Conservation (phyloP, 1,284 basidiomycete genomes). For the Hypsizygus ulmarius region DNA sequence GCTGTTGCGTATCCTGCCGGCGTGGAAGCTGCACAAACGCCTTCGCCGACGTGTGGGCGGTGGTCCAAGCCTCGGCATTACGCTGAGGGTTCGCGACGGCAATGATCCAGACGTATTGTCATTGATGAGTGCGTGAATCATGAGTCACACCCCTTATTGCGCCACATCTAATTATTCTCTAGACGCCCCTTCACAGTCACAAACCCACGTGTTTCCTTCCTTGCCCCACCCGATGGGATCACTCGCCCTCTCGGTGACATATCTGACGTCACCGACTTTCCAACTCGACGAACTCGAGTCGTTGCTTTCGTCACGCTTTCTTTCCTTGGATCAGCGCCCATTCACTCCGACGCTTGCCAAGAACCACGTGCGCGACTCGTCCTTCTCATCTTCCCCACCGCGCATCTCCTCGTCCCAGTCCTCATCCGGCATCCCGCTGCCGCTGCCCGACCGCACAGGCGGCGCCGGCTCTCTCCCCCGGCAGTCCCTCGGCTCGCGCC, state of each 20-base stretch:
- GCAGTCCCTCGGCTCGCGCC: conserved; percentile 4
- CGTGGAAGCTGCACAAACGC: conserved; percentile 68
- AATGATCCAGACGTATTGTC: conserved; percentile 24
- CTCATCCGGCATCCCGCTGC: conserved; percentile 15
- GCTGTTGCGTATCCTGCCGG: conserved; percentile 65
- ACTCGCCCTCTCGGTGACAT: conserved; percentile 57
- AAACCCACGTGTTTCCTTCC: conserved; percentile 55
- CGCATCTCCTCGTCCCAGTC: conserved; percentile 18
- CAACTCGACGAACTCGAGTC: conserved; percentile 72
- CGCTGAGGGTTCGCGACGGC: conserved; percentile 44
- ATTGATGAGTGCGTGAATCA: conserved; percentile 15
- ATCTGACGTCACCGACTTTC: conserved; percentile 66
- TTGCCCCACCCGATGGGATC: conserved; percentile 68
- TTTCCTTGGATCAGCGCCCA: conserved; percentile 49
- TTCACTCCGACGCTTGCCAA: conserved; percentile 43
- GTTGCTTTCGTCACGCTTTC: conserved; percentile 67
- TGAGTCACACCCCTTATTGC: not conserved
- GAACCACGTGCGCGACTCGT: conserved; percentile 21
- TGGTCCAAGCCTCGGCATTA: conserved; percentile 47
- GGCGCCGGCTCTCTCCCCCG: conserved; percentile 10
- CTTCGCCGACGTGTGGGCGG: conserved; percentile 45
- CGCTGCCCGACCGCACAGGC: conserved; percentile 14
- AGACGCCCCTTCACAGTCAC: conserved; percentile 41
- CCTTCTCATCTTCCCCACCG: conserved; percentile 27
- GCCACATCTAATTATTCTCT: conserved; percentile 16